Base-by-base conservation (phyloP, 495 filamentous ascomycete genomes). In the Annulohypoxylon stygium region DNA sequence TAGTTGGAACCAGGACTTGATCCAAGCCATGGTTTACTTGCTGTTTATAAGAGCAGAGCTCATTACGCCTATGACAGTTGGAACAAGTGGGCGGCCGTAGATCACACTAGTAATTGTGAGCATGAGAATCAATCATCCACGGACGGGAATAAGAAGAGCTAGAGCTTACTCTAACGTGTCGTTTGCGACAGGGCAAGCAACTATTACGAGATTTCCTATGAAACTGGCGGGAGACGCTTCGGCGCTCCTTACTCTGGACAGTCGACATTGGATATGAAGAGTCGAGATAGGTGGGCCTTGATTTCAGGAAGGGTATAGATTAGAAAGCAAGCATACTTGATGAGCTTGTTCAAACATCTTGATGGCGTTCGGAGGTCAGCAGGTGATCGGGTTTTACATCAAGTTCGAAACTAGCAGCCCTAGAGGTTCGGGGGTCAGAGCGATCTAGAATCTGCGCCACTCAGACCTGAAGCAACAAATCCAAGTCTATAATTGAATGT, bases 181-280 rank as follows among this genome's bases (percentile, higher is more conserved):
- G 60, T 54, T 50, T 74, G 23, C 75, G 75, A 45, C 76, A 78
- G 41, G 61, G 61, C 14, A 66, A 20, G 37, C 73, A 78, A 14
- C 74, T 68, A 63, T 78, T 76, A 34, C 74, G 69, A 23, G 76
- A 74, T 58, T 74, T 78, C n/a, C 33, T 65, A 51, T 76, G 76
- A 58, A 73, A 76, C 18, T 69, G 54, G n/a, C 68, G 55, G 37
- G 61, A 66, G 12, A 57, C 61, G 34, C 47, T 71, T 20, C 55
- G 43, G 6, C 55, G 61, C 26, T 66, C 45, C 14, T 47, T 65
- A 36, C 14, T 67, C 33, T 36, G 30, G 51, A n/a, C 2, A 10
- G 36, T 16, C 26, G n/a, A 43, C 65, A 51, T 67, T 30, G 30
- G 30, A 30, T 30, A 6, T 6, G 51, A 54, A 20, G 4, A 16